Conservation (phyloP, 2,329 filamentous ascomycete species). For the Exophiala aquamarina region DNA sequence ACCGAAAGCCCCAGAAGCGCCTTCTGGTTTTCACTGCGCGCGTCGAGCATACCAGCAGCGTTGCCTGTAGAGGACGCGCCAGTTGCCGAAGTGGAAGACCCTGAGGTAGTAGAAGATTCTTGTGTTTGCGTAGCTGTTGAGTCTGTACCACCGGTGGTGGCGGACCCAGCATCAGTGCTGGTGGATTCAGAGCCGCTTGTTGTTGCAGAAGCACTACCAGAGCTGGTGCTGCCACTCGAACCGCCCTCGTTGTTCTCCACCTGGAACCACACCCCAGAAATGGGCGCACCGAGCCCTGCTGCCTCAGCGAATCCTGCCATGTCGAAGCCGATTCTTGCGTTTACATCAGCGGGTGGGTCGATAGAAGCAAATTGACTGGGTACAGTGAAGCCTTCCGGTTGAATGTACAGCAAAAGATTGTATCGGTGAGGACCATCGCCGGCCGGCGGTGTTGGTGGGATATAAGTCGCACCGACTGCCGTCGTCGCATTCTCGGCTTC, state of each 20-base stretch:
- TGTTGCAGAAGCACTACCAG: not conserved
- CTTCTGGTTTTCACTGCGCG: not conserved
- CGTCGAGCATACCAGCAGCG: not conserved
- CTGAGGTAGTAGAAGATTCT: not conserved
- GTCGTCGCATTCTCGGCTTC: conserved; percentile 11
- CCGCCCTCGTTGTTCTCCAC: conserved; percentile 20
- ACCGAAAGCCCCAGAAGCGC: too few relatives aligned
- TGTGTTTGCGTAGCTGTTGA: not conserved
- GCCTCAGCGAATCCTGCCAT: conserved; percentile 35
- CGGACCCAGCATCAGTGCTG: not conserved
- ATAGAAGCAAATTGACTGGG: conserved; percentile 34
- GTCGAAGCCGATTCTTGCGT: conserved; percentile 36
- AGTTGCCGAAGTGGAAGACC: not conserved
- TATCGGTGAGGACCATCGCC: conserved; percentile 32
- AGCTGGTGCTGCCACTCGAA: not conserved
- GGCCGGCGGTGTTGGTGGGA: conserved; percentile 32
- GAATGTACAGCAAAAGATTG: conserved; percentile 33
- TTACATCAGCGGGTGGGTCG: conserved; percentile 30
- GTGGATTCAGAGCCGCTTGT: not conserved
- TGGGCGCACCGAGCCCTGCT: conserved; percentile 30
- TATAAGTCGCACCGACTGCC: conserved; percentile 26
- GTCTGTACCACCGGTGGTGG: not conserved
- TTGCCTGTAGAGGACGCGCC: not conserved
- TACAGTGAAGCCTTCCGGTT: conserved; percentile 30
- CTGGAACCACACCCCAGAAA: conserved; percentile 43